Percentiles rank a stretch among this genome's conserved stretches.
Evolutionary conservation across 2,329 filamentous ascomycete genomes (phyloP).

Genomic region (Aspergillus fumigatiaffinis): DNA sequence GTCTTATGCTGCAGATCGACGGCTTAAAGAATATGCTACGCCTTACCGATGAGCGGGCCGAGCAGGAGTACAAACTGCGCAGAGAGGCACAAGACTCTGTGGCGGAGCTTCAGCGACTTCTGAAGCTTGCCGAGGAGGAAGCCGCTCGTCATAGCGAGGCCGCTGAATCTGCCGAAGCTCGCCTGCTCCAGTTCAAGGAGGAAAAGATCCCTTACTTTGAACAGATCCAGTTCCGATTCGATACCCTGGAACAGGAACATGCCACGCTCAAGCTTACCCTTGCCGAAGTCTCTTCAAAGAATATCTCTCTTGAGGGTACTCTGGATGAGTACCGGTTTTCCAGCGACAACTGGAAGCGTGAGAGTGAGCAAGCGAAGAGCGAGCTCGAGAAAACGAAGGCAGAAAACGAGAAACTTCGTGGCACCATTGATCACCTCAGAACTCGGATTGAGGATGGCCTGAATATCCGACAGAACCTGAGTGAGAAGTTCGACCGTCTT

Average conservation of each 20-base stretch:
- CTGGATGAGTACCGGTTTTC: conserved; percentile 62
- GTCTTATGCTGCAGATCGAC: conserved; percentile 54
- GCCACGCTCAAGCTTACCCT: conserved; percentile 51
- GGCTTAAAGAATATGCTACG: conserved; percentile 68
- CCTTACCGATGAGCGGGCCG: conserved; percentile 59
- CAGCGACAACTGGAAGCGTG: conserved; percentile 55
- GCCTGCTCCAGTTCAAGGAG: conserved; percentile 61
- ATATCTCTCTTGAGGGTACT: conserved; percentile 57
- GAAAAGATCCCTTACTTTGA: conserved; percentile 67
- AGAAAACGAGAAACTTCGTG: conserved; percentile 70
- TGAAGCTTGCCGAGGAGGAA: conserved; percentile 62
- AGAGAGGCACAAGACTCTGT: conserved; percentile 68
- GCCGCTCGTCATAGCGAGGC: conserved; percentile 44
- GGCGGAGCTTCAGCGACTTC: conserved; percentile 66
- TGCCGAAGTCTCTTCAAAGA: conserved; percentile 55
- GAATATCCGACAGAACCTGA: conserved; percentile 77
- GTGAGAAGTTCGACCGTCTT: conserved; percentile 75
- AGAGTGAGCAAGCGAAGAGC: conserved; percentile 52
- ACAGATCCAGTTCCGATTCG: conserved; percentile 60
- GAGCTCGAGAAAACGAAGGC: conserved; percentile 48
- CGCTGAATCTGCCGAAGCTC: conserved; percentile 62
- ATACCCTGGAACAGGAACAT: conserved; percentile 66
- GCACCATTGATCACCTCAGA: conserved; percentile 68
- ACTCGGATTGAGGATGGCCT: conserved; percentile 82
- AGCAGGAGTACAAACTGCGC: conserved; percentile 61